Base-by-base conservation (phyloP, 2,329 filamentous ascomycete species). In the Epicoccum nigrum region DNA sequence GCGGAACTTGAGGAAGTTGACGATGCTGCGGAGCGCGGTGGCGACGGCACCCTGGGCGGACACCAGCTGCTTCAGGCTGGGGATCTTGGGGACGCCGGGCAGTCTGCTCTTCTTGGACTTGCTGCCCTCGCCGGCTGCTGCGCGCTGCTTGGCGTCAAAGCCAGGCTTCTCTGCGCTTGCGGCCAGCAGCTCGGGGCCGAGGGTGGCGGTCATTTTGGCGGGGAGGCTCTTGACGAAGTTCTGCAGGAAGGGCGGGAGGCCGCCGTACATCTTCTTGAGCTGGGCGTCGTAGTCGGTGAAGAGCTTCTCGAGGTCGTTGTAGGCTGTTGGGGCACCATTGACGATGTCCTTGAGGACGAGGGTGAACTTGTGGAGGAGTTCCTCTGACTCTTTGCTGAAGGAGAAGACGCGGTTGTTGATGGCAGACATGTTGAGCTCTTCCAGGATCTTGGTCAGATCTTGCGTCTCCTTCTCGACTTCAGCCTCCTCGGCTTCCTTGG, bases 301-400 rank as follows among this genome's bases (percentile, higher is more conserved):
- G 15, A 87, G 77, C 67, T 81, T 83, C 63, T 87, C 85, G n/a
- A 99, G 86, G 70, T 99, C 94, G 67, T 88, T 83, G 73, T 95
- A 96, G 2, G 94, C 94, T 0, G 93, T 97, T 3, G 94, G 94
- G 1, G 91, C 94, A 55, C 94, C 94, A 69, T 92, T 92, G 65
- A 94, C 84, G 13, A 97, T 83, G 70, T 99, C 94, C 70, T 93
- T 94, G 68, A 99, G 88, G 27, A 97, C 87, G 48, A 92, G 80
- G 1, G 91, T 95, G 80, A 99, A 99, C 56, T 87, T 85, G 45
- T 86, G 83, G 43, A 96, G 83, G 23, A 96, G 82, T 57, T 90
- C 87, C 55, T 91, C 86, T 0, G 90, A 93, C 63, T 96, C 92
- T 52, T 85, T 83, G n/a, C 89, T 90, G 50, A 96, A 83, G 11